Percentiles rank a stretch among this genome's conserved stretches.
phyloP scores from a whole-genome alignment of 2,329 filamentous ascomycete genomes.

The Colletotrichum agaves region DNA sequence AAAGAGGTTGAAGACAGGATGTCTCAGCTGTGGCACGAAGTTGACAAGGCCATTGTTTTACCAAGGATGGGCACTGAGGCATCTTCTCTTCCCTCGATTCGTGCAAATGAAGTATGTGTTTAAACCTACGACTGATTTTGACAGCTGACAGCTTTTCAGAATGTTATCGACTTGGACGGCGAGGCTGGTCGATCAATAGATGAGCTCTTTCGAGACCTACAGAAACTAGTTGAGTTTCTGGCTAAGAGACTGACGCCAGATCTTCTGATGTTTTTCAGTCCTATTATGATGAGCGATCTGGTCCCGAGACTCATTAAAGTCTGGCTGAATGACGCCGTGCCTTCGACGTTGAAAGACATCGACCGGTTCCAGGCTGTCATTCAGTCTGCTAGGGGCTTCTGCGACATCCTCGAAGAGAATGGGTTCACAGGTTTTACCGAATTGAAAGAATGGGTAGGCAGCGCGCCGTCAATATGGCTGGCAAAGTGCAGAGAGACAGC shows the following conservation, averaged over 20 bases:
- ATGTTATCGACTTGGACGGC: constrained; percentile 56
- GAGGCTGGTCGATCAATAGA: constrained; percentile 58
- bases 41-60: constrained; percentile 70
- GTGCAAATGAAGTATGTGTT: constrained; percentile 38
- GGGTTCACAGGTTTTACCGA: constrained; percentile 72
- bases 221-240: constrained; percentile 62
- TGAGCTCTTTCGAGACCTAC: constrained; percentile 65
- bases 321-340: constrained; percentile 83
- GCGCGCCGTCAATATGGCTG: constrained; percentile 86
- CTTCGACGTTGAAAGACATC: constrained; percentile 78
- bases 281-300: constrained; percentile 76
- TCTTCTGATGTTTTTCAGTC: constrained; percentile 70
- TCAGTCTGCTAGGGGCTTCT: constrained; percentile 72
- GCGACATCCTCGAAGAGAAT: constrained; percentile 67
- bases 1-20: constrained; percentile 71
- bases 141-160: constrained; percentile 45
- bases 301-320: constrained; percentile 74
- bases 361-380: constrained; percentile 76
- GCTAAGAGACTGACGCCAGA: constrained; percentile 62
- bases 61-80: constrained; percentile 64
- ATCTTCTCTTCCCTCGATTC: constrained; percentile 52
- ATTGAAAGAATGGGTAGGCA: constrained; percentile 82
- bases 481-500: constrained; percentile 83
- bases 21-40: constrained; percentile 68
- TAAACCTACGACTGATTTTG: neutral